These are phyloP conservation scores for Pestalotiopsis sp. DNA, from an alignment of 2,329 filamentous ascomycete species.

Conservation along the genomic window DNA sequence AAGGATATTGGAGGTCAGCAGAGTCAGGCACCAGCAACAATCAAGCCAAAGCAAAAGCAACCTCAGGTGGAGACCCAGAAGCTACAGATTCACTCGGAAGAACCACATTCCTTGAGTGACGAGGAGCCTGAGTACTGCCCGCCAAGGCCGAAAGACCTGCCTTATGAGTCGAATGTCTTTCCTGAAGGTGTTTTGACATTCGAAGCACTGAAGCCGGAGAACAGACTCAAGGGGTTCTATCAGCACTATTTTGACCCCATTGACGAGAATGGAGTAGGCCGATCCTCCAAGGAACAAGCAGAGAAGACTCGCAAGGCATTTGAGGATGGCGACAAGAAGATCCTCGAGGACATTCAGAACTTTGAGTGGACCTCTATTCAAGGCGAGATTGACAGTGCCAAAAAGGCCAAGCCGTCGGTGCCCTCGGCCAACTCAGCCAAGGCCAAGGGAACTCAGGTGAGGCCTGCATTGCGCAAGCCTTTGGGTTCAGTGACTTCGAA, in stretches of 20 bases:
- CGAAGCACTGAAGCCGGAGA: conserved; percentile 59
- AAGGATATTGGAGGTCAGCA: conserved; percentile 66
- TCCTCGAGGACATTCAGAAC: conserved; percentile 66
- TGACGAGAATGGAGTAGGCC: conserved; percentile 68
- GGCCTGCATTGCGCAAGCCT: conserved; percentile 23
- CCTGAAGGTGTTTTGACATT: conserved; percentile 59
- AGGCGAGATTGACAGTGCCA: conserved; percentile 40
- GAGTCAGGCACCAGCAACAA: conserved; percentile 58
- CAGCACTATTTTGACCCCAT: conserved; percentile 63
- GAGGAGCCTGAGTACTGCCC: conserved; percentile 91
- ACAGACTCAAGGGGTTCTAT: conserved; percentile 64
- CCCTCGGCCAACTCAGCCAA: conserved; percentile 17
- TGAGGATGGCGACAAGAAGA: conserved; percentile 65
- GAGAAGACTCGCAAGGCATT: conserved; percentile 52
- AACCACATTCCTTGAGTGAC: conserved; percentile 50
- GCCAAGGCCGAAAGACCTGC: conserved; percentile 66
- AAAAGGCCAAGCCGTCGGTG: conserved; percentile 32
- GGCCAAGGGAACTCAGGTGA: background rate
- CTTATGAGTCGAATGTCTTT: conserved; percentile 72
- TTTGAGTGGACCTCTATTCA: conserved; percentile 60
- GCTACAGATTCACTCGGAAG: conserved; percentile 63
- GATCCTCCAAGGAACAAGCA: conserved; percentile 62
- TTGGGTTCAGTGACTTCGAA: conserved; percentile 58
- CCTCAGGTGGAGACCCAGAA: conserved; percentile 58
- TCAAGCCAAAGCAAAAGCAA: conserved; percentile 59